Evolutionary conservation across 1,139 yeast genomes (phyloP), one percentile per base, ranked within the genome.

Genomic region (Schwanniomyces etchellsii): DNA sequence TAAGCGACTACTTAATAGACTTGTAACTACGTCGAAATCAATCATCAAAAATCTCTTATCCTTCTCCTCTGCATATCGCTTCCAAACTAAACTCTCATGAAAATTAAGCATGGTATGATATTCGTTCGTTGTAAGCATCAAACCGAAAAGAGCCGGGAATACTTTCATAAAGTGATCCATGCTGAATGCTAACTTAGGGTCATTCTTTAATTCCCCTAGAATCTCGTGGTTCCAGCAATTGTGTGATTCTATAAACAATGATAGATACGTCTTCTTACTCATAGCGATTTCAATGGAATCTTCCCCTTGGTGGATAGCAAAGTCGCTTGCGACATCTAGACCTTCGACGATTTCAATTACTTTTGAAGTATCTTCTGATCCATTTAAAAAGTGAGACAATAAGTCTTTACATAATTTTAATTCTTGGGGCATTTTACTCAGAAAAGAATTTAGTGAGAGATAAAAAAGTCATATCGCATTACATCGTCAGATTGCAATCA

Each of bases 121-220:
- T 34, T 66, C 74, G 37, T 64, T 61, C 13, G 72, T 63, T 9
- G 70, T 64, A 13, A 60, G 35, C 28, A 67, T 40, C 32, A 50
- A 56, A 1, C 69, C 64, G 20, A 61, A 35, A 0, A 70, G 59
- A 10, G 11, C 14, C 24, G n/a, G 9, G 14, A 10, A 16, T n/a
- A n/a, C n/a, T n/a, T n/a, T n/a, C n/a, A n/a, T n/a, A n/a, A n/a
- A n/a, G n/a, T n/a, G n/a, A n/a, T n/a, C n/a, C 26, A 16, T 16
- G 5, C 5, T 11, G 2, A 40, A 36, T 31, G 33, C 29, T 12
- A 38, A 26, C 5, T 28, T 18, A 2, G 28, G 25, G 2, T 16
- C 28, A 4, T 30, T 17, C 13, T 7, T 11, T 14, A 29, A 20
- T 6, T 24, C 20, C 5, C 24, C 13, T 12, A 29, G 10, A 12